A percentile compares a stretch with the other conserved stretches of the same genome.
Evolutionary conservation across 768 basidiomycete genomes (phyloP).

Genomic region (Termitomyces sp.): DNA sequence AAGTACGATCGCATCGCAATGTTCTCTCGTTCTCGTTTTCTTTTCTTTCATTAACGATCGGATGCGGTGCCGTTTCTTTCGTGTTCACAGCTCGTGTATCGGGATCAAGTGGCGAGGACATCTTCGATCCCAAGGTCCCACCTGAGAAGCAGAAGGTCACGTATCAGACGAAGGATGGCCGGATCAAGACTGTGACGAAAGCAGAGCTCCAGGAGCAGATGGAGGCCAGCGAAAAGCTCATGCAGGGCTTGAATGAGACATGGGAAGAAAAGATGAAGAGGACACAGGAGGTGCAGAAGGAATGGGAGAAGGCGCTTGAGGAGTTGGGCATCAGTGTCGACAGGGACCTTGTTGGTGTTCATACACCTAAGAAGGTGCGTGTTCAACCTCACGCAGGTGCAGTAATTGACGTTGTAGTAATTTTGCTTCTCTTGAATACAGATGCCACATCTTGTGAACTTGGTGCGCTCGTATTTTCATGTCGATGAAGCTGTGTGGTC

Average conservation of each 20-base stretch:
- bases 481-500: slow-evolving; percentile 8
- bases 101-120: slow-evolving; percentile 62
- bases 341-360: slow-evolving; percentile 94
- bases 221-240: slow-evolving; percentile 91
- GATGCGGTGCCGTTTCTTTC: slow-evolving; percentile 11
- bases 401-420: slow-evolving; percentile 7
- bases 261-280: slow-evolving; percentile 94
- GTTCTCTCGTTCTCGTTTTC: slow-evolving; percentile 6
- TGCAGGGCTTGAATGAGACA: slow-evolving; percentile 90
- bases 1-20: slow-evolving; percentile 32
- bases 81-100: slow-evolving; percentile 63
- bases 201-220: slow-evolving; percentile 97
- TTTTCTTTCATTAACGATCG: slow-evolving; percentile 9
- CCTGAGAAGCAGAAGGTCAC: slow-evolving; percentile 95
- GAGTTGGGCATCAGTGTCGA: slow-evolving; percentile 97
- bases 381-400: slow-evolving; percentile 8
- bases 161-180: slow-evolving; percentile 89
- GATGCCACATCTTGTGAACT: slow-evolving; percentile 93
- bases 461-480: slow-evolving; percentile 50
- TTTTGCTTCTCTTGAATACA: slow-evolving; percentile 24
- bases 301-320: slow-evolving; percentile 96
- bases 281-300: slow-evolving; percentile 93
- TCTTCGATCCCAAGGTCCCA: slow-evolving; percentile 84
- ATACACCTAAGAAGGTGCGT: slow-evolving; percentile 93
- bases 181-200: slow-evolving; percentile 93